These are phyloP conservation scores for Ophiocordyceps sinensis DNA, from an alignment of 2,329 filamentous ascomycete genomes.

Conservation along the genomic window DNA sequence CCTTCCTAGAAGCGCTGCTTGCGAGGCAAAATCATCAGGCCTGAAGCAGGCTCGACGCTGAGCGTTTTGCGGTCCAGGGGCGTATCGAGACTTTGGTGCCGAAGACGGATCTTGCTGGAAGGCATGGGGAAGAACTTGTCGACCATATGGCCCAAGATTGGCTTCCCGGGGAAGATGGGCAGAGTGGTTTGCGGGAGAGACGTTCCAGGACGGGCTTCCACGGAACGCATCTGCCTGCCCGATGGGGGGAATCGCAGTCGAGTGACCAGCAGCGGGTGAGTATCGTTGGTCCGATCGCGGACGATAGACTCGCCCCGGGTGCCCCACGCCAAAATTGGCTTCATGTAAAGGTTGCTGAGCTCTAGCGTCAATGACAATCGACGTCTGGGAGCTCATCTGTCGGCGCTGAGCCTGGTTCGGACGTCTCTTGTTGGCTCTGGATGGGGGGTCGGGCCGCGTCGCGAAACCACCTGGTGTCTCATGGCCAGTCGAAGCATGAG, in stretches of 20 bases:
- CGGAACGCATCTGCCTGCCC: not conserved
- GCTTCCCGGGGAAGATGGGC: not conserved
- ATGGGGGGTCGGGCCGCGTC: slow-evolving; percentile 2
- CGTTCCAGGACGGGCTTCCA: not conserved
- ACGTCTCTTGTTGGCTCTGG: slow-evolving; percentile 29
- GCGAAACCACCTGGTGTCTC: not conserved
- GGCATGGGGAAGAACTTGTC: slow-evolving; percentile 4
- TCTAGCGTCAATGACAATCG: slow-evolving; percentile 39
- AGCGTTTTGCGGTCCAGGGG: slow-evolving; percentile 10
- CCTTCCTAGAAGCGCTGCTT: slow-evolving; percentile 32
- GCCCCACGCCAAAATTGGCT: not conserved
- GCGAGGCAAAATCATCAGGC: slow-evolving; percentile 31
- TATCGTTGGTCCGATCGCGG: not conserved
- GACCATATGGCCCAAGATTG: not conserved
- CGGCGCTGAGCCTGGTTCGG: slow-evolving; percentile 49
- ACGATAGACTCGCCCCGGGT: not conserved
- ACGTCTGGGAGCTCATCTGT: slow-evolving; percentile 45
- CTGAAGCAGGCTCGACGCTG: slow-evolving; percentile 17
- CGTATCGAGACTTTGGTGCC: slow-evolving; percentile 3
- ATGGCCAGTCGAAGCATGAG: not conserved
- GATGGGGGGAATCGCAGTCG: not conserved
- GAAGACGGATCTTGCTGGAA: slow-evolving; percentile 11
- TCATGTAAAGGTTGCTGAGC: slow-evolving; percentile 11
- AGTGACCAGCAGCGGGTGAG: not conserved
- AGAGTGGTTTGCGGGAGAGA: not conserved